Percentiles rank a stretch among this genome's conserved stretches.
These are phyloP conservation scores for Tieghemostelium lacteum DNA, from an alignment of 78 protist genomes.

Conservation along the genomic window DNA sequence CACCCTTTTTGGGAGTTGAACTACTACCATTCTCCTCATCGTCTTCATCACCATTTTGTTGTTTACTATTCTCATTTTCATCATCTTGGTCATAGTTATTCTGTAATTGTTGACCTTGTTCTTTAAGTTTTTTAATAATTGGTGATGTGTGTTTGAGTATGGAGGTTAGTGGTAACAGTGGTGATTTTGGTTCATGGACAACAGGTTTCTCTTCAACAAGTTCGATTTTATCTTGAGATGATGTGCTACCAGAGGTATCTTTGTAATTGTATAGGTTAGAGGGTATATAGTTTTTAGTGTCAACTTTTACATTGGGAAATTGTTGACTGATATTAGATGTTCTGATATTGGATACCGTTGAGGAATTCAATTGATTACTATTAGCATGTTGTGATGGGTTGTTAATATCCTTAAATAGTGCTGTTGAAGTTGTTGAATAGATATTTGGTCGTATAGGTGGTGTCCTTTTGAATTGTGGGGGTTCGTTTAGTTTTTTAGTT, in stretches of 20 bases:
- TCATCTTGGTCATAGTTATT: neutral
- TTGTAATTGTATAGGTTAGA: slow-evolving; percentile 21
- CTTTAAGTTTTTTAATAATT: neutral
- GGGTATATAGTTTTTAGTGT: slow-evolving; percentile 33
- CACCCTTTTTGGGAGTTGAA: no score
- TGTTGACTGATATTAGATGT: neutral
- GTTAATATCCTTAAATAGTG: neutral
- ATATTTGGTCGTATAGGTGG: neutral
- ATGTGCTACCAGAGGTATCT: neutral
- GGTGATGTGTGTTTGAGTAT: neutral
- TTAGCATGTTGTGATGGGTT: neutral
- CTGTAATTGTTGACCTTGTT: neutral
- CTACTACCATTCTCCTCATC: no score
- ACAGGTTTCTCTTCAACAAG: neutral
- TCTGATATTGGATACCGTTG: neutral
- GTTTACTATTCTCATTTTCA: neutral
- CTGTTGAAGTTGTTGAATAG: neutral
- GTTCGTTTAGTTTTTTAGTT: slow-evolving; percentile 3
- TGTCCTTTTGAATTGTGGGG: slow-evolving; percentile 22
- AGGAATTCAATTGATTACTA: neutral
- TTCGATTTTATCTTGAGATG: no score
- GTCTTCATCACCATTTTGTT: no score
- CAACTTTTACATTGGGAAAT: slow-evolving; percentile 11
- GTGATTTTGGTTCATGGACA: neutral
- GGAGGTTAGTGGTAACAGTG: neutral